Evolutionary conservation across 23 red algal genomes (phyloP).

Genomic region (Porphyridium purpureum): DNA sequence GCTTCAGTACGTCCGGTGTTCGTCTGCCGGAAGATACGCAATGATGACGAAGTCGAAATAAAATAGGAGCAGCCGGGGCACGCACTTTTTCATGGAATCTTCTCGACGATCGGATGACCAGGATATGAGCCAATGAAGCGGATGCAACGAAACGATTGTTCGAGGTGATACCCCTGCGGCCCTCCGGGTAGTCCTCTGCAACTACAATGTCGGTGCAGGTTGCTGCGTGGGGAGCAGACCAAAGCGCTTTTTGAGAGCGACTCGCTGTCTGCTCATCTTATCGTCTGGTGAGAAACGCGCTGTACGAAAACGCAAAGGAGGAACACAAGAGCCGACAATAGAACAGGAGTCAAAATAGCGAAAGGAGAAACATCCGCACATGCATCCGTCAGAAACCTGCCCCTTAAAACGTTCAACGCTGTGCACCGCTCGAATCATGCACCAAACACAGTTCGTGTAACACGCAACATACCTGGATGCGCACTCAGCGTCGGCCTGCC

Average conservation of each 20-base stretch:
- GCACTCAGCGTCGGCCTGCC: slow-evolving; percentile 39
- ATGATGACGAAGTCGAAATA: too few species aligned
- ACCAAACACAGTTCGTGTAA: background rate
- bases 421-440: background rate
- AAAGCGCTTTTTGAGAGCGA: slow-evolving; percentile 65
- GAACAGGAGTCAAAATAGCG: background rate
- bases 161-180: too few species aligned
- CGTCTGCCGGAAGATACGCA: too few species aligned
- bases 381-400: background rate
- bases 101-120: too few species aligned
- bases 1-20: too few species aligned
- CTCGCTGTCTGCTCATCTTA: slow-evolving; percentile 56
- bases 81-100: too few species aligned
- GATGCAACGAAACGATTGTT: too few species aligned
- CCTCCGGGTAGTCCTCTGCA: too few species aligned
- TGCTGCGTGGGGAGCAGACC: too few species aligned
- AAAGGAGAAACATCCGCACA: background rate
- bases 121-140: too few species aligned
- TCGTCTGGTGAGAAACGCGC: slow-evolving; percentile 89
- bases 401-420: background rate
- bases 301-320: slow-evolving; percentile 1
- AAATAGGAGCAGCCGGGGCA: too few species aligned
- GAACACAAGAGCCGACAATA: slow-evolving; percentile 1
- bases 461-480: slow-evolving; percentile 46
- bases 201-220: too few species aligned